Evolutionary conservation across 1,139 yeast species (phyloP).

Genomic region (Suhomyces guaymorum): DNA sequence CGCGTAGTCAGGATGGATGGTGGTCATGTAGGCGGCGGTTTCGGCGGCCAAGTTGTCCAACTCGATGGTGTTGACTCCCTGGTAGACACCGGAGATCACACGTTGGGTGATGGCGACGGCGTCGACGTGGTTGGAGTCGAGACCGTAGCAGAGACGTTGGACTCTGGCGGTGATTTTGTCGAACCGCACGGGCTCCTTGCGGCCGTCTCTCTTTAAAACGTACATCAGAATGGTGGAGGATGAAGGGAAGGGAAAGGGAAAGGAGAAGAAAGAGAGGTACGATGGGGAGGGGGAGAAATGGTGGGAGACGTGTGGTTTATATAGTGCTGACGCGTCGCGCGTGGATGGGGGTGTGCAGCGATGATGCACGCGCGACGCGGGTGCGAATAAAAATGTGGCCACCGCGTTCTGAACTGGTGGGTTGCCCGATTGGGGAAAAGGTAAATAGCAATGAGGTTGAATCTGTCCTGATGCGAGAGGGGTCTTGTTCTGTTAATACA

Average conservation of each 20-base stretch:
- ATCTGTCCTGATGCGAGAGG: not conserved
- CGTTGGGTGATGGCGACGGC: constrained; percentile 88
- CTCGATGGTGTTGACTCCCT: constrained; percentile 94
- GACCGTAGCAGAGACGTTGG: constrained; percentile 68
- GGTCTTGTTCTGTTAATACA: no score
- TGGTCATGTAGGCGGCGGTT: constrained; percentile 96
- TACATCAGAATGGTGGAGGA: no score
- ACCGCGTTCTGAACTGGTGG: no score
- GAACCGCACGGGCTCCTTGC: constrained; percentile 69
- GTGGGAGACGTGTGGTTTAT: constrained; percentile 4
- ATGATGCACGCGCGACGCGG: not conserved
- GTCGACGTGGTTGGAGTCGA: constrained; percentile 81
- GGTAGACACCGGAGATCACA: constrained; percentile 87
- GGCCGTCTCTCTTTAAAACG: constrained; percentile 69
- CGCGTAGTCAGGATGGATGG: constrained; percentile 95
- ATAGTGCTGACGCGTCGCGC: constrained; percentile 10
- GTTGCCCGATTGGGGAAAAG: constrained; percentile 6
- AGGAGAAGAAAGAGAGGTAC: constrained; percentile 5
- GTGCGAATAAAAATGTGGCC: no score
- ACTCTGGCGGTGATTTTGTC: constrained; percentile 53
- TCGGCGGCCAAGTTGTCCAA: constrained; percentile 93
- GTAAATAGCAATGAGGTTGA: constrained; percentile 6
- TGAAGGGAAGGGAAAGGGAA: no score
- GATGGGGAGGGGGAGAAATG: not conserved
- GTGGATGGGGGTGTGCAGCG: not conserved